Conservation (phyloP, 163 green algal species). For the Prototheca cutis region DNA sequence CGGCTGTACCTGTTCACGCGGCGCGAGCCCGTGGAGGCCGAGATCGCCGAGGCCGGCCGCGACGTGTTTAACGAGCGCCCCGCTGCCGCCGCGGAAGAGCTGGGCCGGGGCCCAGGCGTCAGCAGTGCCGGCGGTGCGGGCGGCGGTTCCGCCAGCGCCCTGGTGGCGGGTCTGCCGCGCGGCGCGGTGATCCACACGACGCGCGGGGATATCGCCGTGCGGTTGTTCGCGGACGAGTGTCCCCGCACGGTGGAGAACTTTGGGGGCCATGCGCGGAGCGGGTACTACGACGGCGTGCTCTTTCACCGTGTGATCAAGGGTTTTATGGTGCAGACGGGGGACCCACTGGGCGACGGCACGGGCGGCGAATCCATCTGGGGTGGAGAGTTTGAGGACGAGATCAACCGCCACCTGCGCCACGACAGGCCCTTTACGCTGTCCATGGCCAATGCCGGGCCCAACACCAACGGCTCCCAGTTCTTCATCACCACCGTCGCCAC, state of each 20-base stretch:
- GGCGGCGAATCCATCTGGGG: conserved; percentile 96
- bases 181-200: conserved; percentile 74
- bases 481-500: conserved; percentile 96
- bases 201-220: conserved; percentile 82
- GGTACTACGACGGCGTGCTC: conserved; percentile 89
- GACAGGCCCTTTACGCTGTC: conserved; percentile 82
- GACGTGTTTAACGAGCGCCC: conserved; percentile 99
- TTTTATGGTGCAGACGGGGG: conserved; percentile 98
- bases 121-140: conserved; percentile 6
- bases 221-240: conserved; percentile 91
- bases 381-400: conserved; percentile 96
- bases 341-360: conserved; percentile 91
- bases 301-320: conserved; percentile 98
- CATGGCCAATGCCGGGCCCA: conserved; percentile 82
- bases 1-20: conserved; percentile 87
- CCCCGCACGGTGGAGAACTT: conserved; percentile 96
- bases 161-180: conserved; percentile 43
- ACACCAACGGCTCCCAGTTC: conserved; percentile 76
- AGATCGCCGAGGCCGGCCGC: conserved; percentile 30
- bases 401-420: conserved; percentile 73
- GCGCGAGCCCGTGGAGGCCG: conserved; percentile 43
- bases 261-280: conserved; percentile 78
- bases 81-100: conserved; percentile 40
- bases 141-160: not conserved
- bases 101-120: conserved; percentile 26